Evolutionary conservation across 2,329 filamentous ascomycete species (phyloP).

Genomic region (Diaporthe ampelina): DNA sequence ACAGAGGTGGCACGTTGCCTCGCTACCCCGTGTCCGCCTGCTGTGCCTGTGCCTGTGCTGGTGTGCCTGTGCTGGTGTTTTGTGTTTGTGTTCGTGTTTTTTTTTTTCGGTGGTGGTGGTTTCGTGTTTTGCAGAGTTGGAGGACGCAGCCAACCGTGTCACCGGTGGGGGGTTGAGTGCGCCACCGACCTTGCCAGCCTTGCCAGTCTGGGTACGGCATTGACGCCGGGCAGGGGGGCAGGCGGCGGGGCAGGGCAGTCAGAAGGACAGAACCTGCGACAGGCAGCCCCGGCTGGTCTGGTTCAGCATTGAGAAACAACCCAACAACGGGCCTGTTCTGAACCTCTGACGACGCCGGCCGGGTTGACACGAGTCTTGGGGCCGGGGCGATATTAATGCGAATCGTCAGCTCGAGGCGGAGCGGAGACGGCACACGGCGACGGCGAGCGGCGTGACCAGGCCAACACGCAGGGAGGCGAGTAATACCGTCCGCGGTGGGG

Average conservation of each 20-base stretch:
- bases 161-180: neutral
- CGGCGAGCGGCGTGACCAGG: conserved; percentile 6
- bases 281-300: conserved; percentile 21
- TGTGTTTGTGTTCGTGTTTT: neutral
- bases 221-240: neutral
- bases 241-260: neutral
- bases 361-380: conserved; percentile 20
- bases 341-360: conserved; percentile 20
- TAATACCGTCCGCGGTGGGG: conserved; percentile 20
- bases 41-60: neutral
- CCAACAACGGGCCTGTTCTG: conserved; percentile 12
- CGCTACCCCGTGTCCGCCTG: conserved; percentile 5
- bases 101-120: too few relatives aligned
- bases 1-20: neutral
- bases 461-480: conserved; percentile 14
- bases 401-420: conserved; percentile 20
- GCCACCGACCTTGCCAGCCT: neutral
- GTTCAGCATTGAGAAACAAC: conserved; percentile 1
- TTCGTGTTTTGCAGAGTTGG: neutral
- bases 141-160: conserved; percentile 17
- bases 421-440: conserved; percentile 10
- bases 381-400: conserved; percentile 16
- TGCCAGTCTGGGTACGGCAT: neutral
- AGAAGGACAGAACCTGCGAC: conserved; percentile 20
- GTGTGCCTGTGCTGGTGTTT: neutral